Evolutionary conservation across 2,329 filamentous ascomycete species (phyloP), one percentile per base, ranked within the genome.

Genomic region (Aureobasidium sp.): DNA sequence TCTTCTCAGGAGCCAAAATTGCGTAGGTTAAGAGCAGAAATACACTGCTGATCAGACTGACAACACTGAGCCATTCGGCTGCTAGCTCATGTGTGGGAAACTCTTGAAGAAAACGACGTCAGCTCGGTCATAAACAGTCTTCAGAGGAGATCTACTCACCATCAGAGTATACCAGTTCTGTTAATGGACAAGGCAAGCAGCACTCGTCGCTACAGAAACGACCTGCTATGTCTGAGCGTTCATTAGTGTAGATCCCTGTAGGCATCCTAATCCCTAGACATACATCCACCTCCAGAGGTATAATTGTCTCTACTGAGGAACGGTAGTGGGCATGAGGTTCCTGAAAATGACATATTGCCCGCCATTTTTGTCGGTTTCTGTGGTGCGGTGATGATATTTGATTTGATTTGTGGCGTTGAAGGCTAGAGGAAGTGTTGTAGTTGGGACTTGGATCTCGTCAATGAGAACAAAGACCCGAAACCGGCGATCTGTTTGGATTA

Each of bases 141-240:
- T 3, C n/a, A 3, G n/a, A 3, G 21, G 8, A 7, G 27, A 16
- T 16, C 10, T 15, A 37, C 54, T 42, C 36, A 83, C 81, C 73
- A 67, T 83, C 77, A 36, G 76, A 75, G 68, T 84, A 86, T 60
- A 81, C 74, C 88, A 89, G 96, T 63, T 91, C 83, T 27, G 87
- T 86, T 69, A 90, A 80, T 15, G 91, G 91, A 72, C 91, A 97
- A 63, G 91, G 91, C 57, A 96, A 76, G 72, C 91, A 96, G 73
- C 91, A 96, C 48, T 77, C 79, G 16, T 83, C 66, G 25, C 79
- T 75, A 72, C 79, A 87, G 68, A 83, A 79, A 65, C 85, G 79
- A 61, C 79, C 79, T 16, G 69, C 63, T 49, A 76, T 66, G 67
- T 78, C 79, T 82, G 59, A 16, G 6, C 21, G n/a, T n/a, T 5